Evolutionary conservation across 2,329 filamentous ascomycete species (phyloP).

Genomic region (Hymenoscyphus occultus): DNA sequence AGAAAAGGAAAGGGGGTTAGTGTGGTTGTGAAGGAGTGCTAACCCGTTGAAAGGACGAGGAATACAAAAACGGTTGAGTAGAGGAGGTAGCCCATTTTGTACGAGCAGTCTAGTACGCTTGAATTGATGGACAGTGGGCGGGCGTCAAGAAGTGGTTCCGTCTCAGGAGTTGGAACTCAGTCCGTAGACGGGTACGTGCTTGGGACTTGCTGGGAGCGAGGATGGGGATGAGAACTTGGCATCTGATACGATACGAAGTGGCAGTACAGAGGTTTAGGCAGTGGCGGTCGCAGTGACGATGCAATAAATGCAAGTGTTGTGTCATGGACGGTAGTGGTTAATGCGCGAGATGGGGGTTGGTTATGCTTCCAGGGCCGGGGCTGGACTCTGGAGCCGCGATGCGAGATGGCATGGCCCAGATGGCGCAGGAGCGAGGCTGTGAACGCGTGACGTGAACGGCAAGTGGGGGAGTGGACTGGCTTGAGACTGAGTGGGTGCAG

Average conservation of each 20-base stretch:
- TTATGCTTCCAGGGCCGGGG: neutral
- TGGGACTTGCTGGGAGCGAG: neutral
- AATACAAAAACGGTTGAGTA: constrained; percentile 72
- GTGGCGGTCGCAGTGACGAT: constrained; percentile 1
- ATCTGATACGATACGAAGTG: constrained; percentile 14
- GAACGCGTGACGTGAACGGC: neutral
- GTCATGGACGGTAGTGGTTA: constrained; percentile 9
- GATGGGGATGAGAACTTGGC: constrained; percentile 5
- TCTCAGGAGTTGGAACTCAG: constrained; percentile 10
- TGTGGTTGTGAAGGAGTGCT: constrained; percentile 23
- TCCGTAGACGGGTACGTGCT: neutral
- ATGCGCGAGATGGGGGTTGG: constrained; percentile 1
- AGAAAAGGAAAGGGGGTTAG: constrained; percentile 10
- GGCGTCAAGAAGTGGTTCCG: constrained; percentile 8
- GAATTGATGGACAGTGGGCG: neutral
- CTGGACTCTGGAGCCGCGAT: neutral
- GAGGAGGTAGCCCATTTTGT: constrained; percentile 72
- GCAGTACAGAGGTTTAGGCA: too few relatives aligned
- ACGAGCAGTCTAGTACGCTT: constrained; percentile 6
- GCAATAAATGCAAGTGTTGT: constrained; percentile 7
- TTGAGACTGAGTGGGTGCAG: too few relatives aligned
- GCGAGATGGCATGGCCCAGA: neutral
- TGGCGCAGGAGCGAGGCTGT: neutral
- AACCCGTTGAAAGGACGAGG: constrained; percentile 69
- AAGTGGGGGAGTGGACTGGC: neutral